Evolutionary conservation across 371 early-diverging fungal genomes (phyloP), one percentile per base, ranked within the genome.

Genomic region (Mucor velutinosus): DNA sequence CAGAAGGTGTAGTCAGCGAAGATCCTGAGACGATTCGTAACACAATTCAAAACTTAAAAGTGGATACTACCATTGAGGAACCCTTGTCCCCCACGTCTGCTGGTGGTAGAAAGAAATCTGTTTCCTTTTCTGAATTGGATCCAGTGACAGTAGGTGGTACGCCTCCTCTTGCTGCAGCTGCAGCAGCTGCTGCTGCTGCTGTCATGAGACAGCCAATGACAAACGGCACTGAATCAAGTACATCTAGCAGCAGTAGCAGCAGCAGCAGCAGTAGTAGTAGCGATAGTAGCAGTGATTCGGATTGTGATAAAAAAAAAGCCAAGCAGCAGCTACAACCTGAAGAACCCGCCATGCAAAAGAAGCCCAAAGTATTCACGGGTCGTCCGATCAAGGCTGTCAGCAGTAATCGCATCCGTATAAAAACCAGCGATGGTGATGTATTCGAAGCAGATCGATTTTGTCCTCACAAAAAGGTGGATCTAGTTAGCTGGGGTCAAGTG

Each of bases 381-480:
- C 74, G 82, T 23, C 79, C 82, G 6, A 82, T 80, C 41, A 78
- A 82, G 60, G 65, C 76, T 47, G 68, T 81, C 29, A 72, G 75
- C 60, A 77, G 74, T 12, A 86, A 87, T 62, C 82, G 89, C 10
- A 83, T 90, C 49, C 78, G 81, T 55, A 86, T 90, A 21, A 77
- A 77, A 29, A 81, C 88, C 12, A 62, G 73, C 1, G 69, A 80
- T 65, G 88, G 88, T 15, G 69, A 76, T n/a, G 77, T 84, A 1
- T 90, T 81, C 61, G 91, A 90, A 71, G 86, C 85, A 45, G 88
- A 89, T 72, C 79, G 90, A 32, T 87, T 76, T 66, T 90, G 91
- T 67, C 91, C 91, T 49, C 91, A 90, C 63, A 87, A 90, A 64
- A 76, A 82, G 17, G 86, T 87, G 19, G 91, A 90, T 79, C 76